A percentile compares a stretch with the other conserved stretches of the same genome.
phyloP scores from a whole-genome alignment of 768 basidiomycete genomes.

The Boletus pseudopeckii region DNA sequence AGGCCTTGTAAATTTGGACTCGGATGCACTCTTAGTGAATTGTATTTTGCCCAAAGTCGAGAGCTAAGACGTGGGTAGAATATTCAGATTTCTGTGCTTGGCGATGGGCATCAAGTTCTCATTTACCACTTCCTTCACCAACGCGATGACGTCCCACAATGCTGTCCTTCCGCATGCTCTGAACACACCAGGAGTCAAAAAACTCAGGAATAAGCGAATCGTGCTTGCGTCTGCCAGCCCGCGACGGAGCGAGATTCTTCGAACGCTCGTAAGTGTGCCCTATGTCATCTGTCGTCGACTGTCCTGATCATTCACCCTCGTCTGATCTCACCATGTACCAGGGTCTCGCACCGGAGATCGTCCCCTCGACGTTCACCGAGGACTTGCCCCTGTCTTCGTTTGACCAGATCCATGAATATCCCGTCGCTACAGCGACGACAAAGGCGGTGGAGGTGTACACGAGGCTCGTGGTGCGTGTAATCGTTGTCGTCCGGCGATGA shows the following conservation, averaged over 20 bases:
- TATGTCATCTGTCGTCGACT: background rate
- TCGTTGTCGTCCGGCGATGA: background rate
- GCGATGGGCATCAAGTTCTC: background rate
- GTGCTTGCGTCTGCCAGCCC: constrained; percentile 87
- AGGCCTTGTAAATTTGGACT: background rate
- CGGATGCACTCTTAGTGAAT: background rate
- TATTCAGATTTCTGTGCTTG: background rate
- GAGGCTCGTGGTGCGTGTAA: constrained; percentile 57
- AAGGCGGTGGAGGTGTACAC: constrained; percentile 89
- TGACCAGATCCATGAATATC: constrained; percentile 68
- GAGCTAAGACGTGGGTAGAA: background rate
- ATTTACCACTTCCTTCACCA: background rate
- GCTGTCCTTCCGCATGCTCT: constrained; percentile 63
- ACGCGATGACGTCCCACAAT: constrained; percentile 34
- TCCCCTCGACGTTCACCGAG: constrained; percentile 80
- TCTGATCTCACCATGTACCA: constrained; percentile 14
- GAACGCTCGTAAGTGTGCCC: constrained; percentile 55
- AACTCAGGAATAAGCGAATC: constrained; percentile 72
- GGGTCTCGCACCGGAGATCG: constrained; percentile 66
- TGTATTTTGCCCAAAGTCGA: background rate
- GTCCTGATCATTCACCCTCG: background rate
- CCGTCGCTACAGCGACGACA: constrained; percentile 69
- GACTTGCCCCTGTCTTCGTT: constrained; percentile 66
- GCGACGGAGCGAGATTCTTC: constrained; percentile 78
- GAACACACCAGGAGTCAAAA: constrained; percentile 55